phyloP scores from a whole-genome alignment of 768 basidiomycete species.

The Ramaria sp. region DNA sequence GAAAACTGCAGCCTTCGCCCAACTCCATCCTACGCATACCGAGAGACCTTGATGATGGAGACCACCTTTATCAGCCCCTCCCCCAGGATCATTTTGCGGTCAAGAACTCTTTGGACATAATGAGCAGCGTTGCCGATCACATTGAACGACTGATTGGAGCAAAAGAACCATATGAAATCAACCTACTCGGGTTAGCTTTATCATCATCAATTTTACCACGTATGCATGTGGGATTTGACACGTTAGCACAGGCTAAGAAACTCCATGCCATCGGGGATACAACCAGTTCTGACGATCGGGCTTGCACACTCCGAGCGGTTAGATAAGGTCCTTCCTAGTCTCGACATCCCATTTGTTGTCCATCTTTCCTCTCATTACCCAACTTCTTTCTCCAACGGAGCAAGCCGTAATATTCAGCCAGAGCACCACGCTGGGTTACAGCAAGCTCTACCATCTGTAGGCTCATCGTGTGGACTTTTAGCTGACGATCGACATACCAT shows the following conservation, averaged over 20 bases:
- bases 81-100: background rate
- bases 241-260: background rate
- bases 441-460: background rate
- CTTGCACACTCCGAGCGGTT: background rate
- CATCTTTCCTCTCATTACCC: slow-evolving; percentile 1
- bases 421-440: background rate
- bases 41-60: background rate
- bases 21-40: background rate
- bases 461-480: background rate
- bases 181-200: background rate
- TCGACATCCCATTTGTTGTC: background rate
- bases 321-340: background rate
- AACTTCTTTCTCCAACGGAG: background rate
- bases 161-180: slow-evolving; percentile 6
- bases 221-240: background rate
- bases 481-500: background rate
- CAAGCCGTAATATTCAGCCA: background rate
- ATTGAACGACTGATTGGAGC: background rate
- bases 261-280: background rate
- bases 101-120: background rate
- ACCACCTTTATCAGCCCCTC: background rate
- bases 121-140: background rate
- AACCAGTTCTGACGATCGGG: background rate
- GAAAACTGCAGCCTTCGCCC: background rate
- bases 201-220: background rate